Base-by-base conservation (phyloP, 106 monocot genomes). In the Allium cepa region DNA sequence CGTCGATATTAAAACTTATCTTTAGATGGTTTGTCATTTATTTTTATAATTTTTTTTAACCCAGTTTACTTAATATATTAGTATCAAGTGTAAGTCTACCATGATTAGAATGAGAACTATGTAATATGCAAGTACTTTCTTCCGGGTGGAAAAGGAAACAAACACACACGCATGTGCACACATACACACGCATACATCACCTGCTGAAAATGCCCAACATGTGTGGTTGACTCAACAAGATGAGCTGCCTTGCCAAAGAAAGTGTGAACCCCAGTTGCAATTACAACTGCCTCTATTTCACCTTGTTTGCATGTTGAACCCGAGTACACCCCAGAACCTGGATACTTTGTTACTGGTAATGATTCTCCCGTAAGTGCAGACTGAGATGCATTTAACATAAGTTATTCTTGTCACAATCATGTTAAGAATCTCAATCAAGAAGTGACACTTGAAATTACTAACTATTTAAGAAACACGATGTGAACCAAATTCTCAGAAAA, bases 291-390 rank as follows among this genome's bases (percentile, higher is more conserved):
- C 60, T 83, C 82, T 72, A 83, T 83, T 83, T 83, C 83, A 69
- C 83, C 83, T 79, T 83, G 83, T 69, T 83, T 83, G 72, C 83
- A 83, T 15, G 83, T 83, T 69, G 83, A 83, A 57, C 83, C 83
- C 0, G 83, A 83, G 76, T 83, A 83, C 26, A 83, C 76, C 27
- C 77, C 82, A 72, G 74, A 71, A 55, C 82, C 82, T 51, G 82
- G 71, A 49, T 78, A 46, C 68, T 82, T 82, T 11, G 82, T 82
- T 55, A 75, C 82, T 12, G 82, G 78, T 9, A 81, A 73, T 48
- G 81, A 82, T 75, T 82, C 82, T 62, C 83, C 83, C 14, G 83
- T 83, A 57, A 83, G 83, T 59, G 83, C 78, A 72, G 83, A 75
- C 83, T 83, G 78, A 46, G 46, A 68, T 56, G 67, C 47, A 50